Conservation (phyloP, 1,139 yeast species). For the Scheffersomyces parashehatae region DNA sequence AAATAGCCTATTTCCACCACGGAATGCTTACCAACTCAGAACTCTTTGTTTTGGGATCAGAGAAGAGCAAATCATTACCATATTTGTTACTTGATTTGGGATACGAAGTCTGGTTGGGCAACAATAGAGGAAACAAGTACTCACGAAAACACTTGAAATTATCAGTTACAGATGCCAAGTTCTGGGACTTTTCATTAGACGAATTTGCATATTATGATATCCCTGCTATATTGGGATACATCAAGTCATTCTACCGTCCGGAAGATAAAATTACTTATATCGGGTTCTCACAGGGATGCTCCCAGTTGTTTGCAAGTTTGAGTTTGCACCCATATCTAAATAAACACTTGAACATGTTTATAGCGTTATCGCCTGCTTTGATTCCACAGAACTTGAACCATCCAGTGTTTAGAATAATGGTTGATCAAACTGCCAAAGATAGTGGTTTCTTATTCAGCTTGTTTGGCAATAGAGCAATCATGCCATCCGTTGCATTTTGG, state of each 20-base stretch:
- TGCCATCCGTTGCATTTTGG: slow-evolving; percentile 51
- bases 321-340: slow-evolving; percentile 40
- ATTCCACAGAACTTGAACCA: slow-evolving; percentile 43
- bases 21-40: slow-evolving; percentile 50
- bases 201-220: slow-evolving; percentile 84
- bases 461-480: slow-evolving; percentile 44
- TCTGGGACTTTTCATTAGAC: slow-evolving; percentile 86
- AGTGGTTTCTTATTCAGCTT: slow-evolving; percentile 34
- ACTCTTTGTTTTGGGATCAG: slow-evolving; percentile 41
- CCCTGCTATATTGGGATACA: slow-evolving; percentile 70
- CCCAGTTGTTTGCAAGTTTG: slow-evolving; percentile 45
- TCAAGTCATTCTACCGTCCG: slow-evolving; percentile 20
- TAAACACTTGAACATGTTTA: slow-evolving; percentile 31
- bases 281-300: slow-evolving; percentile 51
- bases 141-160: slow-evolving; percentile 38
- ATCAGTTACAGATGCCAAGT: slow-evolving; percentile 47
- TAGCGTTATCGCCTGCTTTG: slow-evolving; percentile 49
- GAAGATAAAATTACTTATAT: slow-evolving; percentile 30
- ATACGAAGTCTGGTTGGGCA: slow-evolving; percentile 40
- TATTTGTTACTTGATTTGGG: slow-evolving; percentile 31
- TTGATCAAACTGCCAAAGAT: slow-evolving; percentile 36
- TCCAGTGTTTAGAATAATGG: slow-evolving; percentile 35
- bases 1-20: slow-evolving; percentile 48
- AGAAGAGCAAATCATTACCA: slow-evolving; percentile 31
- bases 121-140: slow-evolving; percentile 38